Evolutionary conservation across 805 yeast genomes (phyloP).

Genomic region (Suhomyces pyralidae): DNA sequence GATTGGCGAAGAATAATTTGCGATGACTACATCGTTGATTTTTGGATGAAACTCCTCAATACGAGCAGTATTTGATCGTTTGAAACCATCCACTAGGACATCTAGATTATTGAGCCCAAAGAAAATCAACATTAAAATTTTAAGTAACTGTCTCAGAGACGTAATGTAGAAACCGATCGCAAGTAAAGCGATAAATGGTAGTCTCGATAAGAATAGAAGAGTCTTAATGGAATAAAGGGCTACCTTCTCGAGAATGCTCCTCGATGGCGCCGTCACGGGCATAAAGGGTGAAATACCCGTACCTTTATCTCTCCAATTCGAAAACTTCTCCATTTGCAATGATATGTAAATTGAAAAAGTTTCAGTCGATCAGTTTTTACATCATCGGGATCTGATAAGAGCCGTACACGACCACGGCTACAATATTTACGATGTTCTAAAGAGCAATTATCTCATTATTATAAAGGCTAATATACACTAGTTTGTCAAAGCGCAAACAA

Average conservation of each 20-base stretch:
- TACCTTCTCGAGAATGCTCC: conserved; percentile 2
- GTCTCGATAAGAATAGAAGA: conserved; percentile 20
- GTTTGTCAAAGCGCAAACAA: conserved; percentile 7
- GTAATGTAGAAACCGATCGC: conserved; percentile 13
- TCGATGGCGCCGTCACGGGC: conserved; percentile 41
- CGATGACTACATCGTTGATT: conserved; percentile 49
- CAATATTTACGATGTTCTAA: neutral
- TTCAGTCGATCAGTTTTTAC: neutral
- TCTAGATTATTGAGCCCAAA: conserved; percentile 39
- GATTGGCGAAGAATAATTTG: conserved; percentile 58
- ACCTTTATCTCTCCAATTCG: conserved; percentile 82
- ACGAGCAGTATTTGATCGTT: conserved; percentile 36
- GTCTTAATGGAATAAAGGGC: conserved; percentile 9
- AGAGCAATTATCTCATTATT: conserved; percentile 11
- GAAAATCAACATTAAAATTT: conserved; percentile 20
- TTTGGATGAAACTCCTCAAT: conserved; percentile 34
- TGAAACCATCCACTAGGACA: conserved; percentile 48
- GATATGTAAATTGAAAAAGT: neutral
- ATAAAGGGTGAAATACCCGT: conserved; percentile 92
- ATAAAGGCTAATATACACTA: conserved; percentile 16
- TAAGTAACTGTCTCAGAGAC: conserved; percentile 18
- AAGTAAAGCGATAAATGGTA: conserved; percentile 27
- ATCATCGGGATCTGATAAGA: neutral
- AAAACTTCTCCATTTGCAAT: conserved; percentile 69
- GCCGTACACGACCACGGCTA: neutral